Conservation (phyloP, 441 rosid genomes). For the Erysimum pusillum region DNA sequence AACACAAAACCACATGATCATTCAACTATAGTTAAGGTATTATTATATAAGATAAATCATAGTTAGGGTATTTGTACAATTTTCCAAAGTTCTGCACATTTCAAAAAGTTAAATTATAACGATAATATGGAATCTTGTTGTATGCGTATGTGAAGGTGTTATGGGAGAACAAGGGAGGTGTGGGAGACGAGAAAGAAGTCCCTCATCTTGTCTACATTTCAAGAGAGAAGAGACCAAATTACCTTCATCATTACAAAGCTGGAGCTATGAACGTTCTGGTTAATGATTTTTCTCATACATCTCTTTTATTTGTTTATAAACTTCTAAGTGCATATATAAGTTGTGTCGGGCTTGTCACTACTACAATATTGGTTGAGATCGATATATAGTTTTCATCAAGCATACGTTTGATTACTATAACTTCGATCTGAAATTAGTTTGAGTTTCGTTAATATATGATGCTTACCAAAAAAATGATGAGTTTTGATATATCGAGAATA, state of each 20-base stretch:
- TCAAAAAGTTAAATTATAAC: no score
- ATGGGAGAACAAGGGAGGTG: background rate
- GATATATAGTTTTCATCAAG: no score
- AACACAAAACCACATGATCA: background rate
- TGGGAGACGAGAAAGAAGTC: background rate
- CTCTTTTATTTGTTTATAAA: background rate
- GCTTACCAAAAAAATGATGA: background rate
- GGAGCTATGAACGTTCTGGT: slow-evolving; percentile 1
- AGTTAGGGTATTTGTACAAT: no score
- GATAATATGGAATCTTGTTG: no score
- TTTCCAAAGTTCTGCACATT: no score
- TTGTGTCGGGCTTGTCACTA: background rate
- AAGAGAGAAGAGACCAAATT: slow-evolving; percentile 3
- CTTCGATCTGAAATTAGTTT: no score
- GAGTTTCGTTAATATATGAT: background rate
- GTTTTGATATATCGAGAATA: background rate
- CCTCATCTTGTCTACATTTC: slow-evolving; percentile 1
- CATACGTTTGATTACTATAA: no score
- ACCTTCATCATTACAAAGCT: background rate
- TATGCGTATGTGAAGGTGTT: no score
- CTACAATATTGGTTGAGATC: no score
- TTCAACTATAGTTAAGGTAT: background rate
- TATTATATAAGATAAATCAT: no score
- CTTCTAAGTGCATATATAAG: background rate
- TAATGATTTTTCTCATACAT: background rate